These are phyloP conservation scores for Craterostigma plantagineum DNA, from an alignment of 257 asterid species.

Conservation along the genomic window DNA sequence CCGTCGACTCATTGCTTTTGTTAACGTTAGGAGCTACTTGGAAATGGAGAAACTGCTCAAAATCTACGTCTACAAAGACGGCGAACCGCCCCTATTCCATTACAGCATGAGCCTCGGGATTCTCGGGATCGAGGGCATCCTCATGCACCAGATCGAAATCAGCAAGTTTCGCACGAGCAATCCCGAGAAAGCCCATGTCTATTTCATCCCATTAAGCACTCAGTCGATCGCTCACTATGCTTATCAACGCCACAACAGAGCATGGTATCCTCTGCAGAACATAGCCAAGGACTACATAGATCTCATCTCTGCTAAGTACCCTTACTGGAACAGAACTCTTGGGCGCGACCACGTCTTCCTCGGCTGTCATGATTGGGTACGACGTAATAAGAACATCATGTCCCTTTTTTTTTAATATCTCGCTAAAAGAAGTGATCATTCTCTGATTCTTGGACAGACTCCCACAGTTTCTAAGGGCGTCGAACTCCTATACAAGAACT, in stretches of 20 bases:
- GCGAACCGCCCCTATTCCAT: conserved; percentile 46
- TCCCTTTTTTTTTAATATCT: background rate
- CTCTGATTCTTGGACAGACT: conserved; percentile 13
- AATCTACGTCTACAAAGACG: conserved; percentile 46
- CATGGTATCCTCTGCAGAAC: conserved; percentile 11
- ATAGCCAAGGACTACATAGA: conserved; percentile 24
- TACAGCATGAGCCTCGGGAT: conserved; percentile 16
- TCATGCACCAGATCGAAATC: conserved; percentile 22
- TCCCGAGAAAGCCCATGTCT: conserved; percentile 30
- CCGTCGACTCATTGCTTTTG: no score
- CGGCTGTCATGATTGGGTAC: conserved; percentile 64
- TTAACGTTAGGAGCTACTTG: conserved; percentile 26
- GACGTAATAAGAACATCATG: background rate
- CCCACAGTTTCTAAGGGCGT: conserved; percentile 20
- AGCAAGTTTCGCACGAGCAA: conserved; percentile 10
- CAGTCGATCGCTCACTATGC: conserved; percentile 18
- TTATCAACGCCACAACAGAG: conserved; percentile 13
- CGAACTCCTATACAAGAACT: conserved; percentile 17
- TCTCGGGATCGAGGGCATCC: conserved; percentile 41
- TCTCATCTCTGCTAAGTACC: conserved; percentile 18
- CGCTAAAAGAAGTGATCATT: background rate
- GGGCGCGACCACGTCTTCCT: conserved; percentile 53
- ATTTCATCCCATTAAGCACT: conserved; percentile 33
- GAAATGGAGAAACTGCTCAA: conserved; percentile 53
- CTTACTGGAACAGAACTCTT: conserved; percentile 33